These are phyloP conservation scores for Saccharomyces eubayanus DNA, from an alignment of 805 yeast species.

Conservation along the genomic window DNA sequence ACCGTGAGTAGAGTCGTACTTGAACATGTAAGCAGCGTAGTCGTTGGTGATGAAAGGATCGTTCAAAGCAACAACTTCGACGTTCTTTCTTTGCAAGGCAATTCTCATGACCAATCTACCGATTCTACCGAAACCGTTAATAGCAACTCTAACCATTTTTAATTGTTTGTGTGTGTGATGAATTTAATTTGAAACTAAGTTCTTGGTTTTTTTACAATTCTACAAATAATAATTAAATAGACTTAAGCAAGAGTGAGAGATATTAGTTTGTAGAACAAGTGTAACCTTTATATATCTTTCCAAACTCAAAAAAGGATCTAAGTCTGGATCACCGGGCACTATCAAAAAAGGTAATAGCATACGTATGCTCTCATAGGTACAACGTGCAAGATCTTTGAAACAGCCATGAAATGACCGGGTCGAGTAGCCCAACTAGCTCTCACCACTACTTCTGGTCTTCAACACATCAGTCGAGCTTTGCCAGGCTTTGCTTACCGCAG, in stretches of 20 bases:
- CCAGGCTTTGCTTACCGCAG: background rate
- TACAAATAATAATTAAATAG: background rate
- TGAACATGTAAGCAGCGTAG: conserved; percentile 68
- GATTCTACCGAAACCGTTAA: conserved; percentile 68
- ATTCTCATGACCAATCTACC: conserved; percentile 63
- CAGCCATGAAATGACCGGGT: background rate
- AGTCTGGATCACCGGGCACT: background rate
- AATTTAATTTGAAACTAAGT: background rate
- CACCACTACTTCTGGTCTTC: background rate
- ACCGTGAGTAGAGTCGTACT: conserved; percentile 69
- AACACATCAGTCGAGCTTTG: background rate
- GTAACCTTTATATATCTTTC: background rate
- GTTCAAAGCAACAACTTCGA: conserved; percentile 58
- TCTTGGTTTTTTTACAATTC: background rate
- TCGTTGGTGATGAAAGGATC: conserved; percentile 63
- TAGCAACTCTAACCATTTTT: conserved; percentile 41
- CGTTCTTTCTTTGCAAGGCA: conserved; percentile 43
- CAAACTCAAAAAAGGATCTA: background rate
- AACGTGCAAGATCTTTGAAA: background rate
- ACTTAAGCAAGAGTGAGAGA: background rate
- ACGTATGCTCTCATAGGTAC: background rate
- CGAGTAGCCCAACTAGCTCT: background rate
- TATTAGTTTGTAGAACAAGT: background rate
- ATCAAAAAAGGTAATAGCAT: background rate
- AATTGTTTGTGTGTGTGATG: conserved; percentile 3